Conservation (phyloP, 108 stramenopile genomes). For the Phaeodactylum tricornutum region DNA sequence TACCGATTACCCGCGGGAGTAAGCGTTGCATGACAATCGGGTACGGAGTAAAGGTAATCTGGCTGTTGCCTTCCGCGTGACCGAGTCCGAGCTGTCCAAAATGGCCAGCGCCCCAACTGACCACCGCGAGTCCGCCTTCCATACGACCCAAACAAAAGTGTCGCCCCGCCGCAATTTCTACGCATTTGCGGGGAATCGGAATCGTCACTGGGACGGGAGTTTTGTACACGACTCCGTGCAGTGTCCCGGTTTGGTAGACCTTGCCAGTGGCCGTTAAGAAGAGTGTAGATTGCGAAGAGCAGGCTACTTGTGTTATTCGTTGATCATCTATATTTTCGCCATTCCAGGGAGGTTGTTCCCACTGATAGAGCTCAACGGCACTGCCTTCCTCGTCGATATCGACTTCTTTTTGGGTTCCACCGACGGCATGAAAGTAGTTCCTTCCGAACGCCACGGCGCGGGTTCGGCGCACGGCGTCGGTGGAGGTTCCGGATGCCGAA, state of each 20-base stretch:
- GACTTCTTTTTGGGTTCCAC: not conserved
- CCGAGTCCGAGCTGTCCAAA: conserved; percentile 81
- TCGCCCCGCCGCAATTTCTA: conserved; percentile 39
- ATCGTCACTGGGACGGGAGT: conserved; percentile 13
- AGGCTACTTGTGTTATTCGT: not conserved
- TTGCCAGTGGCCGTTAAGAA: conserved; percentile 5
- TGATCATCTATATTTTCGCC: not conserved
- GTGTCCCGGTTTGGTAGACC: conserved; percentile 8
- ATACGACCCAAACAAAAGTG: conserved; percentile 36
- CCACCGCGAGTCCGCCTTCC: conserved; percentile 53
- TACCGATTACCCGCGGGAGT: conserved; percentile 54
- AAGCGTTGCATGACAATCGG: conserved; percentile 51
- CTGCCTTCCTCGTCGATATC: not conserved
- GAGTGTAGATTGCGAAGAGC: not conserved
- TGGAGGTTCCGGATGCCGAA: too few species aligned
- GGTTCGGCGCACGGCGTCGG: too few species aligned
- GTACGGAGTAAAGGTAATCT: conserved; percentile 7
- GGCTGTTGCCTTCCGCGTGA: not conserved
- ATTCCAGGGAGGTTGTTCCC: not conserved
- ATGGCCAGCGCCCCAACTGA: conserved; percentile 80
- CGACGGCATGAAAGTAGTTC: conserved; percentile 4
- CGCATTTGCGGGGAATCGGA: conserved; percentile 26
- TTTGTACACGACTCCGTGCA: conserved; percentile 2
- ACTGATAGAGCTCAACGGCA: not conserved
- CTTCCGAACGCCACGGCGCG: conserved; percentile 3